Conservation (phyloP, 768 basidiomycete genomes). For the Agrocybe pediades region DNA sequence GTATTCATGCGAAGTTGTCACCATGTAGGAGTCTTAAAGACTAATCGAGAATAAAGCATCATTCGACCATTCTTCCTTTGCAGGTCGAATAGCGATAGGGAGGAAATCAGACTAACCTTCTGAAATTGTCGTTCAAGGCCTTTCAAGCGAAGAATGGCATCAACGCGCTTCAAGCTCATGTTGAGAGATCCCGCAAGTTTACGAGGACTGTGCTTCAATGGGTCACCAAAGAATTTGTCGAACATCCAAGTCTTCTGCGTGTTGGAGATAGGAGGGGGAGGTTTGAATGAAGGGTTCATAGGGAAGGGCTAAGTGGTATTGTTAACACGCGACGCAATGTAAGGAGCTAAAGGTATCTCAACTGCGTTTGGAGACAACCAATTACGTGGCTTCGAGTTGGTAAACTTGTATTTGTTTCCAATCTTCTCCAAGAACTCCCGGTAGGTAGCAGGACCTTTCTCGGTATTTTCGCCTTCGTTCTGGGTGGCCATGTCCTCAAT, state of each 20-base stretch:
- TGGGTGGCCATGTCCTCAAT: conserved; percentile 7
- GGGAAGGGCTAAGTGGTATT: conserved; percentile 72
- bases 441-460: conserved; percentile 30
- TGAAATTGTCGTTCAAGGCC: conserved; percentile 70
- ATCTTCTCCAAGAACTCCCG: conserved; percentile 43
- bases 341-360: conserved; percentile 34
- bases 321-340: background rate
- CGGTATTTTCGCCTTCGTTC: conserved; percentile 10
- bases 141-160: conserved; percentile 83
- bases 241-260: conserved; percentile 58
- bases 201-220: conserved; percentile 55
- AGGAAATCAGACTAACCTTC: conserved; percentile 54
- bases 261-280: conserved; percentile 77
- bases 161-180: conserved; percentile 75
- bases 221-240: conserved; percentile 58
- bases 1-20: conserved; percentile 47
- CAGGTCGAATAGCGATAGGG: conserved; percentile 15
- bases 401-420: conserved; percentile 43
- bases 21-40: conserved; percentile 86
- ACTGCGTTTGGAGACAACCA: conserved; percentile 64
- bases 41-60: conserved; percentile 74
- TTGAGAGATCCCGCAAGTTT: conserved; percentile 62
- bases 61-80: conserved; percentile 10
- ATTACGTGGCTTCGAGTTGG: conserved; percentile 44
- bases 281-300: conserved; percentile 81